Evolutionary conservation across 345 rosid species (phyloP).

Genomic region (Iberis pinnata): DNA sequence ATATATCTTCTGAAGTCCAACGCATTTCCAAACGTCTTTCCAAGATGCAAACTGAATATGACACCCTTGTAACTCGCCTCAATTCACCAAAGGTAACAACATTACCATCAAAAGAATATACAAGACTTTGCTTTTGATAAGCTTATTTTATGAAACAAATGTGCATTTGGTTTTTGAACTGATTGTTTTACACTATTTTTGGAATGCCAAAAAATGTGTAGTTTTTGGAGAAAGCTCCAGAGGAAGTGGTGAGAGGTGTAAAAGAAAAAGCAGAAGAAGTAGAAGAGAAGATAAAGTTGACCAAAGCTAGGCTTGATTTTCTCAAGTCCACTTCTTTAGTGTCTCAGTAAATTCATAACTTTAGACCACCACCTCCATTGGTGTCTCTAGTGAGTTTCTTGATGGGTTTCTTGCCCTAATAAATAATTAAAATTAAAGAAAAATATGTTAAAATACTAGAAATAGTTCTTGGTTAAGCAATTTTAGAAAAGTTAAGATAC

Average conservation of each 20-base stretch:
- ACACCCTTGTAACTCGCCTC: slow-evolving; percentile 66
- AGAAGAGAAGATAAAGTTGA: slow-evolving; percentile 82
- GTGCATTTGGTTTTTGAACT: no score
- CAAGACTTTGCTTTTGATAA: neutral
- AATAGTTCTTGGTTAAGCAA: no score
- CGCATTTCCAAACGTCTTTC: slow-evolving; percentile 84
- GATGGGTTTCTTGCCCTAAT: no score
- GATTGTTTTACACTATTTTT: neutral
- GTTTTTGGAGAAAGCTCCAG: slow-evolving; percentile 82
- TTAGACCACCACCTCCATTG: no score
- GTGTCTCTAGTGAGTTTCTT: no score
- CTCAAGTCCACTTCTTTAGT: slow-evolving; percentile 65
- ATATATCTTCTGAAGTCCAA: slow-evolving; percentile 77
- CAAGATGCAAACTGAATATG: slow-evolving; percentile 84
- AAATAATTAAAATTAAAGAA: no score
- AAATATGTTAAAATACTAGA: no score
- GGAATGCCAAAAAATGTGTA: slow-evolving; percentile 19
- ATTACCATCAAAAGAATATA: neutral
- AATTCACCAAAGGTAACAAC: slow-evolving; percentile 56
- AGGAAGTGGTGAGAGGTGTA: slow-evolving; percentile 74
- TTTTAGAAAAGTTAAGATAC: no score
- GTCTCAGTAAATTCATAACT: slow-evolving; percentile 35
- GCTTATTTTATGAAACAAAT: neutral
- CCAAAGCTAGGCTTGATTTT: slow-evolving; percentile 62
- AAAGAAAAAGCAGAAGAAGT: slow-evolving; percentile 76